Conservation (phyloP, 345 rosid genomes). For the Populus nigra region DNA sequence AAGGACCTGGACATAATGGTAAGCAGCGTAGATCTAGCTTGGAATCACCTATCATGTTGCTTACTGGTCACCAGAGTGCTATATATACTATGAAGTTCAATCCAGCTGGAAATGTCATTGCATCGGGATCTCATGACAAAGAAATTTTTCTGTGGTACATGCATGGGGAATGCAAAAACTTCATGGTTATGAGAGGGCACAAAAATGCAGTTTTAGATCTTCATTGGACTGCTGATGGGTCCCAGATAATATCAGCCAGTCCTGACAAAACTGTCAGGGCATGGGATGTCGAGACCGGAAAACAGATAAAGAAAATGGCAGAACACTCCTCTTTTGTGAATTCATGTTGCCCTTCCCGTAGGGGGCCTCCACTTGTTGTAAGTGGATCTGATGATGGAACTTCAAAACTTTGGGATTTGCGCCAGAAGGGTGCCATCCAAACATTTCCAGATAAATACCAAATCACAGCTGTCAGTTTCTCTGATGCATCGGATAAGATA, state of each 20-base stretch:
- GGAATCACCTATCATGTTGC: slow-evolving; percentile 90
- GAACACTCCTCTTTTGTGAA: slow-evolving; percentile 91
- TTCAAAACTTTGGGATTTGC: slow-evolving; percentile 97
- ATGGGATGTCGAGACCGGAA: slow-evolving; percentile 92
- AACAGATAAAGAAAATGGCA: slow-evolving; percentile 96
- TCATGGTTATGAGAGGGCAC: slow-evolving; percentile 93
- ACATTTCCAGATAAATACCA: slow-evolving; percentile 97
- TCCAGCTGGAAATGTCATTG: slow-evolving; percentile 75
- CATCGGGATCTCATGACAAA: slow-evolving; percentile 94
- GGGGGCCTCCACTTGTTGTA: slow-evolving; percentile 88
- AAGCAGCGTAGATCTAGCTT: slow-evolving; percentile 74
- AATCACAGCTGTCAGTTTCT: slow-evolving; percentile 88
- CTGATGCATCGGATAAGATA: slow-evolving; percentile 93
- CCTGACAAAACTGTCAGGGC: slow-evolving; percentile 91
- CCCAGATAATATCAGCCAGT: slow-evolving; percentile 85
- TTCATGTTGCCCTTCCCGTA: slow-evolving; percentile 83
- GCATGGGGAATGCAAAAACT: slow-evolving; percentile 93
- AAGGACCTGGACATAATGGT: slow-evolving; percentile 53
- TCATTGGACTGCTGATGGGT: slow-evolving; percentile 91
- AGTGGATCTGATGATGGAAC: slow-evolving; percentile 98
- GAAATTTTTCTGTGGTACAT: slow-evolving; percentile 91
- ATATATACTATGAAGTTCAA: slow-evolving; percentile 89
- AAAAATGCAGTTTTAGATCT: slow-evolving; percentile 92
- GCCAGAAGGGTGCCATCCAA: slow-evolving; percentile 98
- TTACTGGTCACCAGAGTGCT: slow-evolving; percentile 83